Conservation (phyloP, 305 asterid genomes). For the Fraxinus dipetala region DNA sequence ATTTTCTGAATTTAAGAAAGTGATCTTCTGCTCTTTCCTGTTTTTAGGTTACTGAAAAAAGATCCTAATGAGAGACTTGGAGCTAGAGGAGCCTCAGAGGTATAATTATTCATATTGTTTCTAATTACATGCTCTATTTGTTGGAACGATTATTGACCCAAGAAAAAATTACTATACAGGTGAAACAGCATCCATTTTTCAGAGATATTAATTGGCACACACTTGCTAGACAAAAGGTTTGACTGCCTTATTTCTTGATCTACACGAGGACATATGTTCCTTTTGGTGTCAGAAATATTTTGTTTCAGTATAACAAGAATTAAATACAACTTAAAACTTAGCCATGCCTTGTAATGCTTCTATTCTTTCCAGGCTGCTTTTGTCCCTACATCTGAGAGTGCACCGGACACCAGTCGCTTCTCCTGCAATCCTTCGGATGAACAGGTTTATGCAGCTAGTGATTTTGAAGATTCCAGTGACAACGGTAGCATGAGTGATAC, state of each 20-base stretch:
- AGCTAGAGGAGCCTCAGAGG: slow-evolving; percentile 94
- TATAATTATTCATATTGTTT: slow-evolving; percentile 20
- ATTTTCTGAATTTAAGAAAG: neutral
- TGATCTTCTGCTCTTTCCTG: slow-evolving; percentile 11
- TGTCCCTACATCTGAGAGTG: slow-evolving; percentile 91
- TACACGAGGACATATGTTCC: neutral
- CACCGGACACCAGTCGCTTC: slow-evolving; percentile 85
- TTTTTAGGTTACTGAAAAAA: slow-evolving; percentile 76
- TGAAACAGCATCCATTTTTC: slow-evolving; percentile 89
- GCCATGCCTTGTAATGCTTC: slow-evolving; percentile 12
- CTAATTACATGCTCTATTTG: neutral
- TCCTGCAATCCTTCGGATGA: slow-evolving; percentile 94
- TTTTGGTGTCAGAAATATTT: neutral
- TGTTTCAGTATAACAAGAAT: neutral
- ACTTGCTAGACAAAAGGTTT: slow-evolving; percentile 92
- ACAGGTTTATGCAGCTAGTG: slow-evolving; percentile 74
- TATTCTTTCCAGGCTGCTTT: slow-evolving; percentile 70
- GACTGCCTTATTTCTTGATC: slow-evolving; percentile 5
- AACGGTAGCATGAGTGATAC: slow-evolving; percentile 72
- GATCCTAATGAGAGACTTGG: slow-evolving; percentile 98
- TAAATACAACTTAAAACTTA: slow-evolving; percentile 4
- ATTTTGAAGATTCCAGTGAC: slow-evolving; percentile 78
- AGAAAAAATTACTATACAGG: slow-evolving; percentile 44
- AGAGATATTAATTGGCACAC: slow-evolving; percentile 96
- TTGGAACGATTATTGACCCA: neutral